Base-by-base conservation (phyloP, 2,329 filamentous ascomycete species). In the Microthyrium microscopicum region DNA sequence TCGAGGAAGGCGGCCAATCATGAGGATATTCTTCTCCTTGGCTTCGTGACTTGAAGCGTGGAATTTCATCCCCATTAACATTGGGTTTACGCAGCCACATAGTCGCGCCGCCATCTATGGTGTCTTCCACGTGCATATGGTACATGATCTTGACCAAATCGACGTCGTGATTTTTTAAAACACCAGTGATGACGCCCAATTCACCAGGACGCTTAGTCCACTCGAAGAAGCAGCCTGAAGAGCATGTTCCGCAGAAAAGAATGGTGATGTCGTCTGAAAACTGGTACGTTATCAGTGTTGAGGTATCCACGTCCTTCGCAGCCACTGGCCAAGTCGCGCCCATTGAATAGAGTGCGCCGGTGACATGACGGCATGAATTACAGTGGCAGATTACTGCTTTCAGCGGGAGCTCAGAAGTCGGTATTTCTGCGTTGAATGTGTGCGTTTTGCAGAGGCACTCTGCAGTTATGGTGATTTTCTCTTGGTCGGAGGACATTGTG, bases 51-150 rank as follows among this genome's bases (percentile, higher is more conserved):
- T 36, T 39, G 29, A 42, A 51, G 2, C 48, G 39, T 27, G 39
- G 41, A 5, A 39, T 40, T n/a, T 44, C 37, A 1, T 33, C 52
- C 3, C 50, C 53, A 27, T 53, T 47, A 1, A 40, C 34, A 26
- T 60, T 58, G 0, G 46, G 33, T 5, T 49, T 41, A 17, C 49
- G 50, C 4, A 68, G 42, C 62, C 62, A 70, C 2, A 54, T 43
- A 3, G 56, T 56, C 1, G 64, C 55, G 0, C 68, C 67, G 3
- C 66, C 67, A 42, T 72, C 67, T 2, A 53, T 19, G 1, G 67
- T 70, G 35, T 70, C 64, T 1, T 47, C 55, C 1, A 68, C 49
- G 36, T 58, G 66, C 3, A 62, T 55, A 35, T 66, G 59, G 2
- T 52, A 38, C 1, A 31, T 40, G 12, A 50, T 40, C 22, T 42